These are phyloP conservation scores for Phaeophleospora eucalypticola DNA, from an alignment of 2,329 filamentous ascomycete species.

Conservation along the genomic window DNA sequence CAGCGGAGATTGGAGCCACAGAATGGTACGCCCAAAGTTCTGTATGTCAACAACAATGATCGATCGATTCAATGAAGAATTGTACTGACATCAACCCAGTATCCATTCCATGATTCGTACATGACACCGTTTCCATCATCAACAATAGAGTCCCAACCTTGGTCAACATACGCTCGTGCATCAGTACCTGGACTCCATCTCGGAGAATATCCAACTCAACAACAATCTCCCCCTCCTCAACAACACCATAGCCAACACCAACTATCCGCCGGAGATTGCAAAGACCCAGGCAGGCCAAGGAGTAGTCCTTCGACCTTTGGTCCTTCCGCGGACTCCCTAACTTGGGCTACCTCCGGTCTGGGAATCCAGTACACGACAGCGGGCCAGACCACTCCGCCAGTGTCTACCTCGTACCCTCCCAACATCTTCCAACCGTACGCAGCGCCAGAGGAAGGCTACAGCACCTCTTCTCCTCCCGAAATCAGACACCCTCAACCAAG, in stretches of 20 bases:
- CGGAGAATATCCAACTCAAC: conserved; percentile 16
- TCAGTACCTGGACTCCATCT: conserved; percentile 26
- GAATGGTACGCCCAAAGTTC: conserved; percentile 31
- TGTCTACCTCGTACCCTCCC: conserved; percentile 34
- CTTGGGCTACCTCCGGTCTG: conserved; percentile 40
- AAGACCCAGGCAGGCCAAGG: conserved; percentile 35
- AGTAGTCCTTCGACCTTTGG: conserved; percentile 44
- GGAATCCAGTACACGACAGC: conserved; percentile 38
- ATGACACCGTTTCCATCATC: conserved; percentile 34
- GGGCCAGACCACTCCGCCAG: conserved; percentile 28
- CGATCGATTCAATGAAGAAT: not conserved
- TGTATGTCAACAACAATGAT: conserved; percentile 22
- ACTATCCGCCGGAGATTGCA: conserved; percentile 15
- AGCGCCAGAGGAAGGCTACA: conserved; percentile 25
- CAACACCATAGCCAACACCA: conserved; percentile 15
- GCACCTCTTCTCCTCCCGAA: conserved; percentile 29
- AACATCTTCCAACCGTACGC: conserved; percentile 29
- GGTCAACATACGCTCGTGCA: conserved; percentile 25
- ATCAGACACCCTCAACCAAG: conserved; percentile 37
- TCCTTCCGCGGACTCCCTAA: conserved; percentile 34
- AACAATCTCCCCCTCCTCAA: conserved; percentile 16
- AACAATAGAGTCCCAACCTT: conserved; percentile 31
- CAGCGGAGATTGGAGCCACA: conserved; percentile 20
- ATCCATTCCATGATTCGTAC: conserved; percentile 31
- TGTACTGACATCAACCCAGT: conserved; percentile 18